Evolutionary conservation across 2,329 filamentous ascomycete genomes (phyloP).

Genomic region (Fusarium sp.): DNA sequence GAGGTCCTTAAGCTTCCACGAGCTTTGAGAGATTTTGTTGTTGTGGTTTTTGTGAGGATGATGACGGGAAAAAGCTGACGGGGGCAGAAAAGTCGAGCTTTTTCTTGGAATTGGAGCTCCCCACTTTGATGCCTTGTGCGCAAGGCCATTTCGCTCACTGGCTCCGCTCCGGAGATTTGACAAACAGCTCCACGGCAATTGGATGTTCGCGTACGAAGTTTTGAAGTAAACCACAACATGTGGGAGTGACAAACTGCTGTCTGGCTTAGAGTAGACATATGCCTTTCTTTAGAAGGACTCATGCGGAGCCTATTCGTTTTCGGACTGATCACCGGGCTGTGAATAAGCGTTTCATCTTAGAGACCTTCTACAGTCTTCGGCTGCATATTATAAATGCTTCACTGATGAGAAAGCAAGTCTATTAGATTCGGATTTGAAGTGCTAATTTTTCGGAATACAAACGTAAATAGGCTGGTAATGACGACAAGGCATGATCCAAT

Average conservation of each 20-base stretch:
- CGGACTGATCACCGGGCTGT: too few species aligned
- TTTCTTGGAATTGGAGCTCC: conserved; percentile 38
- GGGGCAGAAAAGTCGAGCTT: conserved; percentile 32
- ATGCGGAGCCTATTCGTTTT: background rate
- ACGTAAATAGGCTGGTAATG: background rate
- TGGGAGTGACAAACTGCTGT: background rate
- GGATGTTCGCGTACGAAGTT: background rate
- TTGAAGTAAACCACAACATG: background rate
- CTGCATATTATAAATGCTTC: background rate
- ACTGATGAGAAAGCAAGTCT: background rate
- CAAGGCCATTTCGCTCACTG: conserved; percentile 31
- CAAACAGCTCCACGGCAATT: background rate
- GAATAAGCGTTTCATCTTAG: background rate
- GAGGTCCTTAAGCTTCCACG: conserved; percentile 15
- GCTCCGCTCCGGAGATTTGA: conserved; percentile 4
- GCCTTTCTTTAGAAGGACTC: background rate
- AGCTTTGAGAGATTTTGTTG: conserved; percentile 15
- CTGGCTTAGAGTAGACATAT: too few species aligned
- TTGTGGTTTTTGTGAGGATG: conserved; percentile 23
- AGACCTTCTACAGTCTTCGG: background rate
- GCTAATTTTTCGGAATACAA: background rate
- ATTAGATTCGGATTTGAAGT: background rate
- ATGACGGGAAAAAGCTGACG: conserved; percentile 20
- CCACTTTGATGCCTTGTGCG: conserved; percentile 45
- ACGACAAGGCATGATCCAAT: background rate